Base-by-base conservation (phyloP, 2,329 filamentous ascomycete genomes). In the Ascochyta rabiei region DNA sequence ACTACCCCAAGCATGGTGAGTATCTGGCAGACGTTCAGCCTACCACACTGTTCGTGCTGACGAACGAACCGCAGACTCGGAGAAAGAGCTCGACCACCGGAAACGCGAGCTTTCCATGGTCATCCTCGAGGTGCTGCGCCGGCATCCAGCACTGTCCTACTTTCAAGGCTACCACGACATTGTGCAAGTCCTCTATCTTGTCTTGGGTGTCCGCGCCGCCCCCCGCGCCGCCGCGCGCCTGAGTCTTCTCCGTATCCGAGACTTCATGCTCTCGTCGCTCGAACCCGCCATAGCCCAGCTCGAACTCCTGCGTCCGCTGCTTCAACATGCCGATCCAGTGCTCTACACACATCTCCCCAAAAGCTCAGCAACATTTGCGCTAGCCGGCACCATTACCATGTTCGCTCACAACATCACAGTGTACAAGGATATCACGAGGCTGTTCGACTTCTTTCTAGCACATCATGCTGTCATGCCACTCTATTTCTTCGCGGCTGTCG, bases 101-200 rank as follows among this genome's bases (percentile, higher is more conserved):
- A 97, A 95, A 71, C 73, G 81, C 49, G 87, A 95, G 68, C 84
- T 99, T 2, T 93, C 87, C 7, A 79, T 86, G 59, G 82, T 99
- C 45, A 98, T 99, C 67, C 85, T 85, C 46, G 84, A 89, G 61
- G 86, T 96, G 13, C 84, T 99, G 40, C 88, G 96, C 48, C 84
- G 84, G 30, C 84, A 96, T 67, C 91, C 93, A 15, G 87, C 88
- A 72, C 85, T 99, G 31, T 91, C 87, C 79, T 99, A 99, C 78
- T 99, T 99, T 75, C 95, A 99, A 79, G 95, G 95, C 72, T 99
- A 96, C 74, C 95, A 99, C 76, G 95, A 99, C 78, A 98, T 99
- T 69, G 95, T 91, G 66, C 96, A 99, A 77, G 95, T 99, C 21
- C 83, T 99, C 56, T 84, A 98, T 35, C 84, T 99, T 13, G 93